Conservation (phyloP, 176 grass and related monocot species). For the Miscanthus lutarioriparius region DNA sequence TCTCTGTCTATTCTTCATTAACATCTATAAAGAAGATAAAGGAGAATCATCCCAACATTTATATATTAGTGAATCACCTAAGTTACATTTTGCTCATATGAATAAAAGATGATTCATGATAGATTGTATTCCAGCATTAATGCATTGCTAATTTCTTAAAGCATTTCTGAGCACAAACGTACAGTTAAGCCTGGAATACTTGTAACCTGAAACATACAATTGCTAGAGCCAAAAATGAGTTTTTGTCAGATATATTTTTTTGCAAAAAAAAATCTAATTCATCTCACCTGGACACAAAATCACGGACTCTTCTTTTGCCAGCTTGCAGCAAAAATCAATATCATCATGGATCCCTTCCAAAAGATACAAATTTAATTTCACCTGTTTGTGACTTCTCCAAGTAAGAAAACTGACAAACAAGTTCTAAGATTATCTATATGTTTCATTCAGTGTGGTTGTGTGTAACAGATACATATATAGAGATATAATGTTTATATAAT, state of each 20-base stretch:
- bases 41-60: background rate
- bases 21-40: background rate
- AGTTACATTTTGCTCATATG: background rate
- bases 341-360: constrained; percentile 74
- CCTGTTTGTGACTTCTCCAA: constrained; percentile 45
- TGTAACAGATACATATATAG: background rate
- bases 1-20: background rate
- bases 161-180: background rate
- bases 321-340: constrained; percentile 76
- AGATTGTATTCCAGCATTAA: background rate
- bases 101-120: background rate
- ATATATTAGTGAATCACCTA: background rate
- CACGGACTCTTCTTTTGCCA: constrained; percentile 85
- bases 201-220: background rate
- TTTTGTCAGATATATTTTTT: background rate
- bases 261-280: background rate
- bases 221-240: background rate
- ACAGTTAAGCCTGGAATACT: background rate
- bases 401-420: background rate
- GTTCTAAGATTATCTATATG: background rate
- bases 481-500: background rate
- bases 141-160: background rate
- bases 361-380: constrained; percentile 59
- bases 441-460: background rate
- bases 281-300: constrained; percentile 71